Evolutionary conservation across 2,329 filamentous ascomycete genomes (phyloP).

Genomic region (Fusarium buharicum): DNA sequence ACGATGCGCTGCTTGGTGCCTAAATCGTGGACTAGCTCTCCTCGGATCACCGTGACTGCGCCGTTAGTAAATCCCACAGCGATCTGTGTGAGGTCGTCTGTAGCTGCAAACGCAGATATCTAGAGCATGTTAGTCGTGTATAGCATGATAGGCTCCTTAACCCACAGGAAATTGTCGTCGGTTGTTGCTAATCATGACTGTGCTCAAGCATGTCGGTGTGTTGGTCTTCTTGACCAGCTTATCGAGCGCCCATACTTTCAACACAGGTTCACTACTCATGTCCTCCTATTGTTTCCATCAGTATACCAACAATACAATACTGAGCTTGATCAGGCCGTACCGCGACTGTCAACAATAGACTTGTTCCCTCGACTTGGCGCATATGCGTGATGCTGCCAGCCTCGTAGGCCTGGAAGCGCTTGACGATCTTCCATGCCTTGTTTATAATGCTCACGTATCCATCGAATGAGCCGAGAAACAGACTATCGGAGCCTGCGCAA

Average conservation of each 20-base stretch:
- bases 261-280: constrained; percentile 82
- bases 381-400: constrained; percentile 85
- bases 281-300: constrained; percentile 70
- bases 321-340: constrained; percentile 47
- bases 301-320: background rate
- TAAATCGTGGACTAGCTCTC: constrained; percentile 93
- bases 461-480: constrained; percentile 88
- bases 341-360: constrained; percentile 83
- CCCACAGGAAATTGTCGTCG: constrained; percentile 90
- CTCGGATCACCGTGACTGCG: constrained; percentile 89
- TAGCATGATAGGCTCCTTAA: background rate
- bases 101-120: constrained; percentile 88
- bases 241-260: constrained; percentile 98
- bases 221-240: constrained; percentile 95
- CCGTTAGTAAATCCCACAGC: constrained; percentile 97
- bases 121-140: constrained; percentile 45
- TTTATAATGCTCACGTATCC: constrained; percentile 90
- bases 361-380: constrained; percentile 88
- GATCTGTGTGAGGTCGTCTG: constrained; percentile 89
- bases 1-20: constrained; percentile 94
- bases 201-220: constrained; percentile 86
- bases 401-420: constrained; percentile 88
- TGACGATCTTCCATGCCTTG: constrained; percentile 84
- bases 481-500: constrained; percentile 85
- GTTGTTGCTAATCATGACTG: constrained; percentile 86